Evolutionary conservation across 306 rosid genomes (phyloP).

Genomic region (Pachyrhizus erosus): DNA sequence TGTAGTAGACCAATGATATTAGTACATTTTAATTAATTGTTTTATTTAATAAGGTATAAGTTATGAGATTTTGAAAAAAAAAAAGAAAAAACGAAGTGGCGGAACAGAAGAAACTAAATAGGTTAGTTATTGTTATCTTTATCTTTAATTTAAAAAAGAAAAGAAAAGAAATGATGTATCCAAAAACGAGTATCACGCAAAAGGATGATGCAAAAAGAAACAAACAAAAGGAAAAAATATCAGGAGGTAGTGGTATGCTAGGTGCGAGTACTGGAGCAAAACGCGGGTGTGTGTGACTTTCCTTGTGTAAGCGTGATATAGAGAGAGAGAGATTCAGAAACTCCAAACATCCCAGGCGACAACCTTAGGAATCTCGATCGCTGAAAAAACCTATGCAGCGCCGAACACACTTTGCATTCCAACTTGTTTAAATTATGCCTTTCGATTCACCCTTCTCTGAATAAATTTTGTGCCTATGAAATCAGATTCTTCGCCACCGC

Average conservation of each 20-base stretch:
- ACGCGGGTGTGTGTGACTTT: conserved; percentile 41
- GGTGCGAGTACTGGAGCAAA: conserved; percentile 44
- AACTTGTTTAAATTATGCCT: conserved; percentile 11
- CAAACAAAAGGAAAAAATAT: background rate
- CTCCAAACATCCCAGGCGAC: conserved; percentile 47
- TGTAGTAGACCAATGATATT: background rate
- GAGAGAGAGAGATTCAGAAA: conserved; percentile 37
- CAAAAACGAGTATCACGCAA: conserved; percentile 8
- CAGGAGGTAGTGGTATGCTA: conserved; percentile 9
- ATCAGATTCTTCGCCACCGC: conserved; percentile 13
- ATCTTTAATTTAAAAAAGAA: background rate
- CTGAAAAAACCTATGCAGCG: conserved; percentile 44
- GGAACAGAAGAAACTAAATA: background rate
- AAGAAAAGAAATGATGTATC: background rate
- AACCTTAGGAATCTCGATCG: conserved; percentile 57
- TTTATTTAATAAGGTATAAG: background rate
- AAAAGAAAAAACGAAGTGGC: background rate
- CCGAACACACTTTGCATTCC: background rate
- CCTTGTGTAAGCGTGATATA: background rate
- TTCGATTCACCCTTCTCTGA: background rate
- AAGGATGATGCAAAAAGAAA: conserved; percentile 36
- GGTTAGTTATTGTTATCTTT: too few relatives aligned
- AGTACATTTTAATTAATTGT: background rate
- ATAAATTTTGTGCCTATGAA: background rate
- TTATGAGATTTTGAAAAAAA: background rate